phyloP scores from a whole-genome alignment of 1,139 yeast species.

The Eremothecium sinecaudum region DNA sequence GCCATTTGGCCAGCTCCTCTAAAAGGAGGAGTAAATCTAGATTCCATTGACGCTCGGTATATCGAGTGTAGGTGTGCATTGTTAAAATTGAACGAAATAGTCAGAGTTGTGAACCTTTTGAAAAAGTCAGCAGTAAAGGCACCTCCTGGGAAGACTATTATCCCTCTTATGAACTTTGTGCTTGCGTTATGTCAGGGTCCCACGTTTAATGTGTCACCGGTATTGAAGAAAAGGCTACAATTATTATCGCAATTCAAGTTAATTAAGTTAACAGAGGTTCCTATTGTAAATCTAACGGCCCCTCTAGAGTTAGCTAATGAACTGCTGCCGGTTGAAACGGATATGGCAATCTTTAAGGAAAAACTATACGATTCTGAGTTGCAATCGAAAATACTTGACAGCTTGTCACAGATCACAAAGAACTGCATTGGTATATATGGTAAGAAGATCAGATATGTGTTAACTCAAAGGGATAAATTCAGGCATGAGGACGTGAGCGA shows the following conservation, averaged over 20 bases:
- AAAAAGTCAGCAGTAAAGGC: constrained; percentile 19
- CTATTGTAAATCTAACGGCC: constrained; percentile 12
- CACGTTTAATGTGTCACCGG: constrained; percentile 23
- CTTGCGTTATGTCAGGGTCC: constrained; percentile 26
- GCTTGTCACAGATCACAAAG: constrained; percentile 16
- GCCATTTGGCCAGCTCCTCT: constrained; percentile 18
- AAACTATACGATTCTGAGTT: constrained; percentile 21
- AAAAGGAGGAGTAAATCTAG: constrained; percentile 18
- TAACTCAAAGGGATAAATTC: constrained; percentile 32
- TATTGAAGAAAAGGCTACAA: constrained; percentile 21
- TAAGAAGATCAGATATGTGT: constrained; percentile 38
- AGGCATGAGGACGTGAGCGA: constrained; percentile 27
- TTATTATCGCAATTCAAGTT: constrained; percentile 21
- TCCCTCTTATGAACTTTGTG: constrained; percentile 26
- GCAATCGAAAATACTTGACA: constrained; percentile 22
- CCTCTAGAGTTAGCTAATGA: constrained; percentile 12
- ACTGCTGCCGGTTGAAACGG: constrained; percentile 13
- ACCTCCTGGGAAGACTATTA: constrained; percentile 14
- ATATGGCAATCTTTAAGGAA: constrained; percentile 11
- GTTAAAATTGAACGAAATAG: constrained; percentile 19
- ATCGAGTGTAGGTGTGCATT: constrained; percentile 25
- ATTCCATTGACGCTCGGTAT: constrained; percentile 22
- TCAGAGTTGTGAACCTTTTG: constrained; percentile 17
- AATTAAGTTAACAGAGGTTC: constrained; percentile 18
- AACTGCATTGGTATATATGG: constrained; percentile 43